Evolutionary conservation across 1,139 yeast species (phyloP).

Genomic region (Suhomyces chickasaworum): DNA sequence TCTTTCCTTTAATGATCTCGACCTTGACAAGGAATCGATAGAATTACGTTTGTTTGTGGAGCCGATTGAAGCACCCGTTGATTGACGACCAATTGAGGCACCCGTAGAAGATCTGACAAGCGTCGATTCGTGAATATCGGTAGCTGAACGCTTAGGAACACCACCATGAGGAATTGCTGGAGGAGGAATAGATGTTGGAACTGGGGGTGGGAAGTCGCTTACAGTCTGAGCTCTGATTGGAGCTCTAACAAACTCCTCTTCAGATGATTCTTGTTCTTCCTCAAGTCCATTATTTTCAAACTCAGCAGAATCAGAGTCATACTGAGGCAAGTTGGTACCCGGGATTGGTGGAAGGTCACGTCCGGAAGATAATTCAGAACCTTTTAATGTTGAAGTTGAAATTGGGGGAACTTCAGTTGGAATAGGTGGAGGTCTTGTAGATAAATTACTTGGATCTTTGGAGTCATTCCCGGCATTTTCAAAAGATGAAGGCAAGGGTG

Average conservation of each 20-base stretch:
- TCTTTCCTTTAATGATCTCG: constrained; percentile 23
- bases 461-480: not conserved
- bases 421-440: constrained; percentile 17
- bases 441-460: not conserved
- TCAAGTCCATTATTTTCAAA: constrained; percentile 1
- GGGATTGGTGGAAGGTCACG: constrained; percentile 10
- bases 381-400: constrained; percentile 12
- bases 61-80: constrained; percentile 31
- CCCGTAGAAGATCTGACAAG: constrained; percentile 10
- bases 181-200: constrained; percentile 18
- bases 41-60: constrained; percentile 20
- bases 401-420: constrained; percentile 13
- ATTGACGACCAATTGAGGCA: constrained; percentile 19
- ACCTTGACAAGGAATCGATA: constrained; percentile 20
- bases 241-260: constrained; percentile 3
- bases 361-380: constrained; percentile 5
- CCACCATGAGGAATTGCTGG: constrained; percentile 17
- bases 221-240: constrained; percentile 12
- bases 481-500: constrained; percentile 7
- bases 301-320: constrained; percentile 13
- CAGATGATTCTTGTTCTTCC: constrained; percentile 9
- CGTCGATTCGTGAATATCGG: constrained; percentile 20
- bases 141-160: constrained; percentile 23
- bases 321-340: constrained; percentile 1
- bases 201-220: constrained; percentile 13